Conservation (phyloP, 768 basidiomycete species). For the Psilocybe azurescens region DNA sequence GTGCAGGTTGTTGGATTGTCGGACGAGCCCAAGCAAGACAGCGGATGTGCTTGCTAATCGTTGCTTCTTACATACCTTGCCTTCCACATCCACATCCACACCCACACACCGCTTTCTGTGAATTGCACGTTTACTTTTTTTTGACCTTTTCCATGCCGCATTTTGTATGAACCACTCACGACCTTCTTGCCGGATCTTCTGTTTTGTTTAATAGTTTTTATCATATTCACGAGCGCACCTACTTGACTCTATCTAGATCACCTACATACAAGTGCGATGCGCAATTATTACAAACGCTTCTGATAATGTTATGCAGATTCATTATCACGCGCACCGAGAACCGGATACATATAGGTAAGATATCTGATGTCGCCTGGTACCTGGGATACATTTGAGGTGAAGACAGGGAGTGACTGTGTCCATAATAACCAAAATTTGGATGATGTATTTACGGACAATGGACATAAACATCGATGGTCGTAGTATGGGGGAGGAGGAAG, state of each 20-base stretch:
- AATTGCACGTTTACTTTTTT: neutral
- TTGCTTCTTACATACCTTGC: neutral
- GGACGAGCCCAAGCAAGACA: constrained; percentile 26
- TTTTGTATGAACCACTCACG: neutral
- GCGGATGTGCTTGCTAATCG: constrained; percentile 26
- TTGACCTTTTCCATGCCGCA: neutral
- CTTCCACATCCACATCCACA: neutral
- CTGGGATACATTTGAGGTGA: too few relatives aligned
- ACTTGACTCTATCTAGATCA: neutral
- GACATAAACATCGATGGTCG: too few relatives aligned
- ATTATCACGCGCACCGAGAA: too few relatives aligned
- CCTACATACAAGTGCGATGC: neutral
- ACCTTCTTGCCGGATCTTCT: neutral
- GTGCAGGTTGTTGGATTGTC: constrained; percentile 48
- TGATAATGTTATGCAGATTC: too few relatives aligned
- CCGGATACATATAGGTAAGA: too few relatives aligned
- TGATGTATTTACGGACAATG: too few relatives aligned
- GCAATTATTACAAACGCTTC: too few relatives aligned
- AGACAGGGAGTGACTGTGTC: too few relatives aligned
- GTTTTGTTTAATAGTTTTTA: neutral
- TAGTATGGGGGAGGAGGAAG: too few relatives aligned
- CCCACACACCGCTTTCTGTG: too few relatives aligned
- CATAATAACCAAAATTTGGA: too few relatives aligned
- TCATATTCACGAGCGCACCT: neutral
- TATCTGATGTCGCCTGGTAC: too few relatives aligned